A percentile compares a stretch with the other conserved stretches of the same genome.
These are phyloP conservation scores for cucumber (Cucumis sativus) DNA, from an alignment of 306 rosid genomes.

Conservation along the genomic window DNA sequence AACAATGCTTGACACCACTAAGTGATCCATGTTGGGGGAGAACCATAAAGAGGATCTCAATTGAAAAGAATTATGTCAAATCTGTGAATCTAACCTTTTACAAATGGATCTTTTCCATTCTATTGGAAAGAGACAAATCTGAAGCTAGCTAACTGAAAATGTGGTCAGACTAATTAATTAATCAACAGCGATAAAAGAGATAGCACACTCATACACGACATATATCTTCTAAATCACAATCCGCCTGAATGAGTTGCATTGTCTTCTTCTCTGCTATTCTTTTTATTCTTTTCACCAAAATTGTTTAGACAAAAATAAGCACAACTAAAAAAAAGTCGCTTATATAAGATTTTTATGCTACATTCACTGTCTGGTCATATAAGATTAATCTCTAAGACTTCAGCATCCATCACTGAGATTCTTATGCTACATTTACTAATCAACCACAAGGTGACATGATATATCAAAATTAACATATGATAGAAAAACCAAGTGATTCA, in stretches of 20 bases:
- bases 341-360: background rate
- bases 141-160: background rate
- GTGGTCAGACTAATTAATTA: background rate
- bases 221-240: background rate
- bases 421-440: background rate
- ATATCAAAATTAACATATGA: background rate
- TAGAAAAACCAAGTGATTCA: background rate
- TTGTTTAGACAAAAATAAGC: background rate
- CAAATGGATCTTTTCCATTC: background rate
- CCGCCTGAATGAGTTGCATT: background rate
- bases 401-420: background rate
- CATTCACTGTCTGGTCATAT: background rate
- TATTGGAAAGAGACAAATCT: background rate
- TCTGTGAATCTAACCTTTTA: background rate
- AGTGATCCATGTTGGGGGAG: background rate
- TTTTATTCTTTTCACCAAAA: background rate
- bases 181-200: background rate
- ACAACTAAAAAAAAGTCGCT: background rate
- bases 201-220: background rate
- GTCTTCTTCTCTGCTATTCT: background rate
- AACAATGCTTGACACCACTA: background rate
- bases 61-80: background rate
- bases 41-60: background rate
- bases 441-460: background rate
- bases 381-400: background rate